Evolutionary conservation across 2,329 filamentous ascomycete genomes (phyloP).

Genomic region (Grosmannia clavigera): DNA sequence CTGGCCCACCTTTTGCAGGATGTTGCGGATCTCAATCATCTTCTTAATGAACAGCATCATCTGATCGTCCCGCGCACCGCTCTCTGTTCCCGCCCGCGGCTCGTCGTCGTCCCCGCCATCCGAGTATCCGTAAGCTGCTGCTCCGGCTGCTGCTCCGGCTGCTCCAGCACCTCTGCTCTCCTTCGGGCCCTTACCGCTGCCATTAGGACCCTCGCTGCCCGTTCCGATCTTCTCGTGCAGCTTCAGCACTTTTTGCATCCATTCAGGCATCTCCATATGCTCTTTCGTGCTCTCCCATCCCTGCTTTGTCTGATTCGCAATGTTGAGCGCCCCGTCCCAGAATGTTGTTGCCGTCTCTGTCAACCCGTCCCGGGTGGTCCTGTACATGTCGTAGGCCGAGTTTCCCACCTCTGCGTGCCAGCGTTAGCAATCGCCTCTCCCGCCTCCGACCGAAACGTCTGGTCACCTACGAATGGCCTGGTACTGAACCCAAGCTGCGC

Average conservation of each 20-base stretch:
- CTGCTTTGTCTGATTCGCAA: constrained; percentile 65
- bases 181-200: constrained; percentile 40
- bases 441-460: not conserved
- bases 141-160: constrained; percentile 53
- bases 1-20: constrained; percentile 84
- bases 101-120: constrained; percentile 46
- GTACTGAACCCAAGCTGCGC: constrained; percentile 87
- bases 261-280: constrained; percentile 55
- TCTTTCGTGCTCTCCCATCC: constrained; percentile 82
- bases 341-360: constrained; percentile 55
- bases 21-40: constrained; percentile 96
- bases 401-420: constrained; percentile 53
- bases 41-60: constrained; percentile 99
- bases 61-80: constrained; percentile 77
- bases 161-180: constrained; percentile 48
- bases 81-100: constrained; percentile 29
- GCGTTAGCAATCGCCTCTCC: constrained; percentile 3
- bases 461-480: constrained; percentile 68
- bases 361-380: constrained; percentile 59
- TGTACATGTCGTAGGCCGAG: constrained; percentile 65
- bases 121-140: constrained; percentile 64
- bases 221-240: constrained; percentile 45
- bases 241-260: constrained; percentile 63
- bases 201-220: constrained; percentile 29
- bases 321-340: constrained; percentile 58